Percentiles rank a stretch among this genome's conserved stretches.
Conservation (phyloP, 768 basidiomycete genomes). For the Tephrocybe sp. region DNA sequence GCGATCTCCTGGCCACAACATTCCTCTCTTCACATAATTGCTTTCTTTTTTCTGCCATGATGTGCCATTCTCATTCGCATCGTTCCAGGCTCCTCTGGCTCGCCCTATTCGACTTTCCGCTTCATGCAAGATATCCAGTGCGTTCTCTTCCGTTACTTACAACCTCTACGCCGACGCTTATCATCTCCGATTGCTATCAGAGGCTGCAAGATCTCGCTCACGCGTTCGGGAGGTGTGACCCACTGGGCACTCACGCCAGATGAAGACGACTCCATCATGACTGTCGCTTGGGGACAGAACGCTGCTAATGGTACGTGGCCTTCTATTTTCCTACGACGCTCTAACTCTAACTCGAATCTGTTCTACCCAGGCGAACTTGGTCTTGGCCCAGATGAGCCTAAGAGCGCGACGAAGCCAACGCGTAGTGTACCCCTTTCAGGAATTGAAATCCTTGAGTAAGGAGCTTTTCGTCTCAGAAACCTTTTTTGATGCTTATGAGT, state of each 20-base stretch:
- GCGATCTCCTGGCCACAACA: background rate
- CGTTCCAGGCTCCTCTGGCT: constrained; percentile 76
- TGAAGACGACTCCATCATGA: constrained; percentile 74
- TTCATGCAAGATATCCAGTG: constrained; percentile 86
- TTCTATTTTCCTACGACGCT: background rate
- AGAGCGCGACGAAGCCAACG: constrained; percentile 84
- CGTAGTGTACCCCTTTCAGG: constrained; percentile 68
- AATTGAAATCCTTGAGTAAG: constrained; percentile 76
- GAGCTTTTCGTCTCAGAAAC: constrained; percentile 1
- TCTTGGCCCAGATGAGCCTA: constrained; percentile 74
- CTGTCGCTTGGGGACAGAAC: constrained; percentile 83
- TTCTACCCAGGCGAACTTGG: constrained; percentile 68
- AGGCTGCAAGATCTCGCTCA: constrained; percentile 74
- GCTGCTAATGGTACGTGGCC: constrained; percentile 66
- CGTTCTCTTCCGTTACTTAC: constrained; percentile 16
- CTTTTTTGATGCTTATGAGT: background rate
- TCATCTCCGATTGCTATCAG: constrained; percentile 27
- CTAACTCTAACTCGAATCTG: background rate
- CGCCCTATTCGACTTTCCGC: constrained; percentile 85
- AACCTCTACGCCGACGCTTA: background rate
- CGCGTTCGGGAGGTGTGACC: constrained; percentile 82
- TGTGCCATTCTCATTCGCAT: background rate
- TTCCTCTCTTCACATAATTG: background rate
- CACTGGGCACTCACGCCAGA: constrained; percentile 81
- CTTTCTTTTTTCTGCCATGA: background rate